Conservation (phyloP, 148 eudicot genomes). For the Agrostemma githago region DNA sequence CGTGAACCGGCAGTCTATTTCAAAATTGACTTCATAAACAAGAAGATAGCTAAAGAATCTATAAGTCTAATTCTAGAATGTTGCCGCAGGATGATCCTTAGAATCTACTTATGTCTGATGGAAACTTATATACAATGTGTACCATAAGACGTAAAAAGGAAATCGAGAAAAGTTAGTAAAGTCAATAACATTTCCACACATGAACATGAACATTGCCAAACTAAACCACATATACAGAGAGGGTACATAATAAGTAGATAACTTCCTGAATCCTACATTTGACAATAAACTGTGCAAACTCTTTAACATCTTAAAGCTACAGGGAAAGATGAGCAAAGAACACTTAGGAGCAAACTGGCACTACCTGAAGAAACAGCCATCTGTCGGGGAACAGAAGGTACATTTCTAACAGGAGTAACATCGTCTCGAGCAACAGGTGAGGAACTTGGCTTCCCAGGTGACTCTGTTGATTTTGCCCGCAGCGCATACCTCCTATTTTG, state of each 20-base stretch:
- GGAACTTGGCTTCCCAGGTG: slow-evolving; percentile 42
- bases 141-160: not conserved
- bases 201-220: not conserved
- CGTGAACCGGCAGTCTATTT: not conserved
- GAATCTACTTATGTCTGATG: not conserved
- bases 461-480: slow-evolving; percentile 59
- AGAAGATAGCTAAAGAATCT: not conserved
- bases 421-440: slow-evolving; percentile 46
- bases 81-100: not conserved
- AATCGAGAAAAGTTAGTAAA: not conserved
- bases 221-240: not conserved
- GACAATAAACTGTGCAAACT: not conserved
- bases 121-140: not conserved
- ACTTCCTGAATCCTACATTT: not conserved
- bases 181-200: no score
- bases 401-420: slow-evolving; percentile 43
- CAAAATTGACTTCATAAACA: not conserved
- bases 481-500: slow-evolving; percentile 91
- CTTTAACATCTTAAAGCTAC: not conserved
- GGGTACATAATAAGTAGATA: not conserved
- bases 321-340: slow-evolving; percentile 4
- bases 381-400: slow-evolving; percentile 48
- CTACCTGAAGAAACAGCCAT: slow-evolving; percentile 47
- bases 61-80: not conserved
- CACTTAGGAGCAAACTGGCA: slow-evolving; percentile 7